Conservation (phyloP, 352 stramenopile genomes). For the Globisporangium mamillatum region DNA sequence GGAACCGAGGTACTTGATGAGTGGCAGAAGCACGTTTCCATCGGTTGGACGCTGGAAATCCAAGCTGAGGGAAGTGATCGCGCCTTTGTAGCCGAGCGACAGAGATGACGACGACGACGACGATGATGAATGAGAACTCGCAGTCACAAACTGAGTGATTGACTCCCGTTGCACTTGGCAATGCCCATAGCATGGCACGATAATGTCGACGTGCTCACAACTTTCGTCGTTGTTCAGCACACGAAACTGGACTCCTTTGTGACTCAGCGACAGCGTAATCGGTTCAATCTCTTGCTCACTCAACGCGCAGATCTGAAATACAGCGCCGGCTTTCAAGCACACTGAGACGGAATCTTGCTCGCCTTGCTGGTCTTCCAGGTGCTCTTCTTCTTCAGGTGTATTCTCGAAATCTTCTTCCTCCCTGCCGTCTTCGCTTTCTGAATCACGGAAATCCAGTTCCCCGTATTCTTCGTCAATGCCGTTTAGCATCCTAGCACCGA, state of each 20-base stretch:
- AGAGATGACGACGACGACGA: neutral
- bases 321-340: neutral
- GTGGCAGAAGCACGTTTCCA: constrained; percentile 6
- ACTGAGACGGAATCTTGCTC: neutral
- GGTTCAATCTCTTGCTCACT: neutral
- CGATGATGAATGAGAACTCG: neutral
- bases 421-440: neutral
- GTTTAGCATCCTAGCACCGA: neutral
- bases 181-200: constrained; percentile 11
- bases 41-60: neutral
- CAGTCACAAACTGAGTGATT: constrained; percentile 1
- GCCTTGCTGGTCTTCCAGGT: neutral
- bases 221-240: constrained; percentile 9
- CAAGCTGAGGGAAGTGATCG: constrained; percentile 12
- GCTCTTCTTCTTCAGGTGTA: neutral
- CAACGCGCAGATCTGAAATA: neutral
- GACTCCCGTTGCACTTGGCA: constrained; percentile 5
- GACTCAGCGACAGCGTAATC: neutral
- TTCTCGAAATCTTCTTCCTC: neutral
- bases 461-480: neutral
- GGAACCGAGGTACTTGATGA: constrained; percentile 11
- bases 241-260: neutral
- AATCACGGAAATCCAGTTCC: constrained; percentile 1
- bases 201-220: neutral
- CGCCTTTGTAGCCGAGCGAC: constrained; percentile 5